Evolutionary conservation across 371 early-diverging fungal species (phyloP), one percentile per base, ranked within the genome.

Genomic region (Mucor racemosus): DNA sequence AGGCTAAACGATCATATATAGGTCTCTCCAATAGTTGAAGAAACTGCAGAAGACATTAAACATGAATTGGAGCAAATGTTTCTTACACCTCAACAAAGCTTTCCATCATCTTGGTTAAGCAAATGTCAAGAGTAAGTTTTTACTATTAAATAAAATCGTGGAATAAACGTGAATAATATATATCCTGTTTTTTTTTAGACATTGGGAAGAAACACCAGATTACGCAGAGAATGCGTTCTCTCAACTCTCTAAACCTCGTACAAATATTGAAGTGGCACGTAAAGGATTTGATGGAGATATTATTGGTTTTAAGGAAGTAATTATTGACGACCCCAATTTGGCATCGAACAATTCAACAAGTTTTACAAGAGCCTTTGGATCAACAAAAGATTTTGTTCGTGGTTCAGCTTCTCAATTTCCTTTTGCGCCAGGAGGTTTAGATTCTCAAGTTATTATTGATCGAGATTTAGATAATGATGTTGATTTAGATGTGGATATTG

Each of bases 371-470:
- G 86, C 89, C 5, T 89, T 92, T 44, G 87, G 87, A 5, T 79
- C 80, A 6, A 65, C 82, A 17, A 75, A 82, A 8, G 84, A 88
- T 62, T 94, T 92, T 69, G 94, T 93, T 1, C 84, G 92, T 8
- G 95, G 96, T 8, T 83, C 82, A 26, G 84, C 90, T 4, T 75
- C 88, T 8, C 85, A 89, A 54, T 83, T 91, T 53, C 95, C 94
- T 1, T 95, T 95, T 77, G 86, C 91, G 1, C 95, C 95, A 4
- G 95, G 95, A 64, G 77, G 89, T 66, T 50, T 87, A 54, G 85
- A 88, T 64, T 31, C 73, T 58, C 78, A 78, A 17, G 73, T 76
- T 38, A 21, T 79, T 69, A 69, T 69, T 0, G 71, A 67, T 53
- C 72, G 78, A n/a, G 38, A 41, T 10, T 76, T 73, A 13, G 62